phyloP scores from a whole-genome alignment of 2,329 filamentous ascomycete genomes.

The Xenosphaeropsis pyriputrescens region DNA sequence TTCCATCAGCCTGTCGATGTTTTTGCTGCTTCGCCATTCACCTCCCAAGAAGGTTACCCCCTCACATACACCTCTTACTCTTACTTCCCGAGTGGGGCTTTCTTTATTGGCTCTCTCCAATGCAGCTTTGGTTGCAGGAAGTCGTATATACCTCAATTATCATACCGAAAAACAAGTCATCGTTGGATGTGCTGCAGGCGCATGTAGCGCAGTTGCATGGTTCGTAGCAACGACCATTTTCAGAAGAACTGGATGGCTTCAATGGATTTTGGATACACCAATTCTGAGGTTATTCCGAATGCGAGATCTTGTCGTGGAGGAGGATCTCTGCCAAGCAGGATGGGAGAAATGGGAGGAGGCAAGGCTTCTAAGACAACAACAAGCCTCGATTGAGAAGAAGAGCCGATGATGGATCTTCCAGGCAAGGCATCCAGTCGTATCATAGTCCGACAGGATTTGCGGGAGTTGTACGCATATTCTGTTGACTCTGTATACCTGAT shows the following conservation, averaged over 20 bases:
- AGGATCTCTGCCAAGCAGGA: slow-evolving; percentile 80
- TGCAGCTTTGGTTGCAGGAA: slow-evolving; percentile 60
- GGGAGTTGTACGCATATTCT: too few relatives aligned
- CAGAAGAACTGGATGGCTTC: slow-evolving; percentile 53
- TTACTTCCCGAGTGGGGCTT: slow-evolving; percentile 39
- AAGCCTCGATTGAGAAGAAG: too few relatives aligned
- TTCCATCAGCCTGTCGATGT: slow-evolving; percentile 68
- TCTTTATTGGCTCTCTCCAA: slow-evolving; percentile 41
- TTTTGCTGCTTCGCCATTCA: slow-evolving; percentile 68
- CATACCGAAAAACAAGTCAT: slow-evolving; percentile 80
- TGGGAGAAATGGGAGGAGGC: slow-evolving; percentile 37
- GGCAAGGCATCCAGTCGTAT: too few relatives aligned
- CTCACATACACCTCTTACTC: slow-evolving; percentile 40
- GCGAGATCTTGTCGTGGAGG: slow-evolving; percentile 71
- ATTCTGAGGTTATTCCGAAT: slow-evolving; percentile 53
- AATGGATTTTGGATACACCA: slow-evolving; percentile 55
- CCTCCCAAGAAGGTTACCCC: slow-evolving; percentile 25
- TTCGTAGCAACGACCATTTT: slow-evolving; percentile 56
- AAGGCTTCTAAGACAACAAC: too few relatives aligned
- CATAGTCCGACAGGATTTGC: too few relatives aligned
- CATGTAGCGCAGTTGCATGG: slow-evolving; percentile 61
- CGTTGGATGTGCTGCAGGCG: slow-evolving; percentile 61
- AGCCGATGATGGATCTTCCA: too few relatives aligned
- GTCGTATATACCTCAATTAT: slow-evolving; percentile 82
- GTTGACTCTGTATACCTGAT: too few relatives aligned